Base-by-base conservation (phyloP, 352 stramenopile species). In the Aphanomyces cochlioides region DNA sequence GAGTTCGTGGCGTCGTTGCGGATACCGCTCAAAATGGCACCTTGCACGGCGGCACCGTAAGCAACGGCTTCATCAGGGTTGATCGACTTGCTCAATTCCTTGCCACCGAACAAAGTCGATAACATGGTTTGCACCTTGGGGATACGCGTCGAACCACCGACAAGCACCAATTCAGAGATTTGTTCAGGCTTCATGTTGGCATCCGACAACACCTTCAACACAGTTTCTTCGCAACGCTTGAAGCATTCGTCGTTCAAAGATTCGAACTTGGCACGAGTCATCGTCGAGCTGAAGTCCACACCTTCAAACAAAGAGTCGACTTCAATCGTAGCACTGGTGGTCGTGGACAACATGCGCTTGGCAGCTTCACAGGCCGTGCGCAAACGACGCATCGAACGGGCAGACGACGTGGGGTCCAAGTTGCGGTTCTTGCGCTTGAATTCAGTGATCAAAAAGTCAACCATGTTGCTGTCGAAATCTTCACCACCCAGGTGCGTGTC, bases 281-380 rank as follows among this genome's bases (percentile, higher is more conserved):
- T 94, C 28, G 82, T 93, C 28, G 81, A 87, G 82, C 90, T 96
- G 76, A 97, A 98, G 74, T 98, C 93, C 43, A 96, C 84, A 47
- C 91, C 91, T 47, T 98, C 92, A 69, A 89, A 97, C 5, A 98
- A 82, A 47, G 82, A 92, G 73, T 97, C 90, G 64, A 97, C 96
- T 66, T 97, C 88, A 73, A 97, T 91, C 71, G 90, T 84, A 21
- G 90, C 89, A 67, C 93, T 81, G 12, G 87, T 88, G 4, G 84
- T 92, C 7, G 76, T 81, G n/a, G 88, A 97, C 19, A 98, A 76
- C 41, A 87, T 95, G 56, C 90, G 83, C 89, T 98, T 98, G 38
- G 92, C 92, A 43, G 88, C 77, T 77, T 98, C 92, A 72, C 90
- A 98, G 10, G 89, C 87, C 47, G 90, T 98, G 66, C 92, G 85